Percentiles rank a stretch among this genome's conserved stretches.
These are phyloP conservation scores for Aspergillus asperescens DNA, from an alignment of 495 filamentous ascomycete genomes.

Conservation along the genomic window DNA sequence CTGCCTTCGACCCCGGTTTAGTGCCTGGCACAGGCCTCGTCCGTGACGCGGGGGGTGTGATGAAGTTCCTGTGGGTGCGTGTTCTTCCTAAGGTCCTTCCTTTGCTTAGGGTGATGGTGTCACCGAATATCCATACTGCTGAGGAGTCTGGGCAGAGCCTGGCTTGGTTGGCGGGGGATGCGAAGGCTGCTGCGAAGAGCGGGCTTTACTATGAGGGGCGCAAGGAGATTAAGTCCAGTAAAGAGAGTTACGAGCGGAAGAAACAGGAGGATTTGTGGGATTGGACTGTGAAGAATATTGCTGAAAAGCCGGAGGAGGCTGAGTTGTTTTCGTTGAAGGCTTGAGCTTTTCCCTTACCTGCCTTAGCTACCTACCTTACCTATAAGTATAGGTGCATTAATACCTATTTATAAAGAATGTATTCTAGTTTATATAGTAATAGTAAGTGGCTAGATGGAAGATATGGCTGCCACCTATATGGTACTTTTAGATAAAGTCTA, in stretches of 20 bases:
- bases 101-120: background rate
- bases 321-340: background rate
- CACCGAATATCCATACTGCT: background rate
- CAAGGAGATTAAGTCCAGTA: conserved; percentile 4
- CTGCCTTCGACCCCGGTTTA: conserved; percentile 3
- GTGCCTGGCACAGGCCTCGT: conserved; percentile 1
- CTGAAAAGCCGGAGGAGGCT: background rate
- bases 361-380: too few species aligned
- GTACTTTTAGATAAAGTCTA: too few species aligned
- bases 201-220: conserved; percentile 4
- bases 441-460: too few species aligned
- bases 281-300: conserved; percentile 2
- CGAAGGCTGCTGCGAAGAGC: background rate
- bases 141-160: background rate
- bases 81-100: conserved; percentile 1
- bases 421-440: too few species aligned
- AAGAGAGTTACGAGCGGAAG: background rate
- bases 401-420: too few species aligned
- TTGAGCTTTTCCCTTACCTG: too few species aligned
- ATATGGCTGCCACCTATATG: too few species aligned
- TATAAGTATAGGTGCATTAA: too few species aligned
- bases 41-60: background rate
- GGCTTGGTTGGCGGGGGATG: background rate
- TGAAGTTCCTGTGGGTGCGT: background rate
- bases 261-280: conserved; percentile 9